These are phyloP conservation scores for Geotrichum carabidarum DNA, from an alignment of 1,139 yeast genomes.

Conservation along the genomic window DNA sequence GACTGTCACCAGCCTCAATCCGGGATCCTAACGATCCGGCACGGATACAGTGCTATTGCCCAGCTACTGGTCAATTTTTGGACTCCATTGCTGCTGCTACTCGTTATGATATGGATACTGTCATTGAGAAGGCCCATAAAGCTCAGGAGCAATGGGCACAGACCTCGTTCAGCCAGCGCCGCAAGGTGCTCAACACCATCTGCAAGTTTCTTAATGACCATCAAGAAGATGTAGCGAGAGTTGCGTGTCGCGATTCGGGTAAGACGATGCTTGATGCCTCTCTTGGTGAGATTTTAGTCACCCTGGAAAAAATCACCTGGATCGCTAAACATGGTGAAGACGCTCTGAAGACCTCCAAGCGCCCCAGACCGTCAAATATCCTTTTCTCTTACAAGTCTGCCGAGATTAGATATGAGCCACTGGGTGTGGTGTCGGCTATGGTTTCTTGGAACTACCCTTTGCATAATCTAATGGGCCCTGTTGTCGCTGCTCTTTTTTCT, in stretches of 20 bases:
- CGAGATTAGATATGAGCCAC: constrained; percentile 87
- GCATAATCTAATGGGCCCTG: constrained; percentile 88
- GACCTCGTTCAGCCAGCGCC: constrained; percentile 58
- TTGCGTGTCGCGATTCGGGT: constrained; percentile 95
- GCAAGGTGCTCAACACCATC: constrained; percentile 66
- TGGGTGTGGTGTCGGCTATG: constrained; percentile 80
- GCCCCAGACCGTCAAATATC: constrained; percentile 83
- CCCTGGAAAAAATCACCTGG: constrained; percentile 90
- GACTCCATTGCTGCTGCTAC: constrained; percentile 65
- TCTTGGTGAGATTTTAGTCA: constrained; percentile 88
- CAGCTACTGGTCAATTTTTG: constrained; percentile 87
- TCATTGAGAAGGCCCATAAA: constrained; percentile 55
- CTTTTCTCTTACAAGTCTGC: constrained; percentile 83
- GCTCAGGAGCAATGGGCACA: constrained; percentile 49
- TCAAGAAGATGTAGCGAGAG: constrained; percentile 81
- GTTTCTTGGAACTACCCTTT: constrained; percentile 94
- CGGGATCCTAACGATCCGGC: constrained; percentile 54
- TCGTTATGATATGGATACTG: constrained; percentile 61
- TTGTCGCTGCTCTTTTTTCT: constrained; percentile 78
- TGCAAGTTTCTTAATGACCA: constrained; percentile 67
- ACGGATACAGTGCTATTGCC: constrained; percentile 79
- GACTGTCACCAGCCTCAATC: constrained; percentile 58
- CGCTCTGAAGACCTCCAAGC: constrained; percentile 61
- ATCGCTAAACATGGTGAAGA: constrained; percentile 74
- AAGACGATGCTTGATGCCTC: constrained; percentile 94